Base-by-base conservation (phyloP, 129 eudicot species). In the Artemisia annua region DNA sequence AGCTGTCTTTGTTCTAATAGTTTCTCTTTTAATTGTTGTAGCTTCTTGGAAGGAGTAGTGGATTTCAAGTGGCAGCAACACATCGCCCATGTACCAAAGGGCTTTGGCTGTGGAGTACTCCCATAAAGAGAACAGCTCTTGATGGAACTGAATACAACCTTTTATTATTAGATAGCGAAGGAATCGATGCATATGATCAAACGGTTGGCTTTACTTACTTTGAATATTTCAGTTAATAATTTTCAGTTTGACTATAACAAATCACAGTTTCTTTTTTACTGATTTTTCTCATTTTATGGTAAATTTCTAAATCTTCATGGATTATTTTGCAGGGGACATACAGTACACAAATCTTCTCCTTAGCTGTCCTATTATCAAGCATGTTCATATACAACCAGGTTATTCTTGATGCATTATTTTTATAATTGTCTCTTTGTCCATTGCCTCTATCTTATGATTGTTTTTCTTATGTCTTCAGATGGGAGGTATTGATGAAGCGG, bases 401-500 rank as follows among this genome's bases (percentile, higher is more conserved):
- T 52, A 55, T 64, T 9, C 61, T 67, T 39, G 63, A 56, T 44
- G 26, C 11, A 0, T 53, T 2, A 16, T 17, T 30, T 30, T 0
- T 66, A 15, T 16, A 9, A 11, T 50, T 2, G 11, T 24, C 67
- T 72, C 32, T 11, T 49, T 68, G 22, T 44, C 66, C 18, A 28
- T 66, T 22, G 63, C 10, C 55, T 55, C 30, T 13, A 52, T 75
- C 19, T 57, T 28, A 9, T 51, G 14, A 54, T 18, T 75, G 56
- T 58, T 14, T 50, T 32, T 35, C 22, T 77, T 58, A 7, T 75
- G 11, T 32, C 46, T 71, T 54, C 79, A 93, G 96, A 95, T 95
- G 95, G 99, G 99, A 81, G 97, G 97, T 12, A 95, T 95, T 77
- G 99, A 95, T 74, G 99, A 95, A 82, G 95, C 97, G 79, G 96